Evolutionary conservation across 345 rosid species (phyloP), one percentile per base, ranked within the genome.

Genomic region (Chamaenerion angustifolium): DNA sequence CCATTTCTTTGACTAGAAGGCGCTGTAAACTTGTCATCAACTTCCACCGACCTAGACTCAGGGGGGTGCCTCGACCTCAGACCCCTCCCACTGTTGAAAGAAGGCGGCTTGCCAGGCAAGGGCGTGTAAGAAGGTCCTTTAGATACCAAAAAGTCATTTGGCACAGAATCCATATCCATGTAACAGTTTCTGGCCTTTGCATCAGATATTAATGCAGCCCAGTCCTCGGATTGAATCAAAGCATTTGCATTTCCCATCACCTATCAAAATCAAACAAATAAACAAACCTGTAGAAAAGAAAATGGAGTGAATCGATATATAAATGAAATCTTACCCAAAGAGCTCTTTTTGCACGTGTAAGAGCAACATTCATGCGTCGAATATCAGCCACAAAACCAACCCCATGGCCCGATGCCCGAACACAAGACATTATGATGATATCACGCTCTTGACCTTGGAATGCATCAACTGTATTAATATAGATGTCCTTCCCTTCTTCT

Each of bases 381-480:
- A 92, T 80, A 69, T 92, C 98, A 46, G 95, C 68, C 64, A 92
- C 98, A 68, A 92, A 92, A 43, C 96, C 98, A 69, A 92, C 96
- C 60, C 98, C 95, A 35, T 82, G 95, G 64, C 45, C 69, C 12
- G 98, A 92, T 58, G 98, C 98, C 61, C 98, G 95, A 25, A 92
- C 98, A 71, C 98, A 92, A 11, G 98, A 92, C 98, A 92, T 92
- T 59, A 92, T 92, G 60, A 92, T 87, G 45, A 87, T 94, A 71
- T 92, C 98, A 52, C 98, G 98, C 54, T 92, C 98, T 71, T 92
- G 98, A 16, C 98, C 98, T 68, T 92, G 98, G 77, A 92, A 92
- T 53, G 98, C 98, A 64, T 92, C 98, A 14, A 92, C 96, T 12
- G 98, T 92, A 63, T 92, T 92, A 45, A 92, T 92, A 63, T 92